Conservation (phyloP, 2,329 filamentous ascomycete genomes). For the Trichophyton simii region DNA sequence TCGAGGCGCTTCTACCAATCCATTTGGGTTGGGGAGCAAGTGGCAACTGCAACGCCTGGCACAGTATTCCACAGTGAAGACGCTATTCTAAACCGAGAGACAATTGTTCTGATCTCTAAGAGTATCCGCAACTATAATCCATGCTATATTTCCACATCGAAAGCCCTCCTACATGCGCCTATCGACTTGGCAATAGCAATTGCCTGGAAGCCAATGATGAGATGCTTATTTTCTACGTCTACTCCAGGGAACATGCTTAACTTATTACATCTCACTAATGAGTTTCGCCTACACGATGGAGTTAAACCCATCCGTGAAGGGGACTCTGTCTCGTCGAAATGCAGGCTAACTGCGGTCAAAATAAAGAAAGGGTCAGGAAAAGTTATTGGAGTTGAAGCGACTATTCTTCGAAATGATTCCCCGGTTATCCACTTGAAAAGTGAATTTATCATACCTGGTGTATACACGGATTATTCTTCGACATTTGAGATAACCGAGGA, state of each 20-base stretch:
- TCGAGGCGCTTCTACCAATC: neutral
- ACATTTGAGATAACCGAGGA: conserved; percentile 89
- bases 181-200: conserved; percentile 99
- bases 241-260: conserved; percentile 95
- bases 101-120: conserved; percentile 37
- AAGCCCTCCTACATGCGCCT: conserved; percentile 51
- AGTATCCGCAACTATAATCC: neutral
- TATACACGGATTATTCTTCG: conserved; percentile 88
- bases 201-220: conserved; percentile 97
- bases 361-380: conserved; percentile 37
- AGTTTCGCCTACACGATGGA: conserved; percentile 46
- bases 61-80: neutral
- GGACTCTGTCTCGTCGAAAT: neutral
- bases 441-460: conserved; percentile 91
- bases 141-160: neutral
- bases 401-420: conserved; percentile 69
- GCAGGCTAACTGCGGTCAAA: neutral
- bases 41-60: neutral
- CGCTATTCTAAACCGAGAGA: neutral
- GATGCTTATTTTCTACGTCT: conserved; percentile 92
- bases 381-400: conserved; percentile 99
- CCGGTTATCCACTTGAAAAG: conserved; percentile 97
- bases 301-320: neutral
- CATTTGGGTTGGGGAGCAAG: neutral
- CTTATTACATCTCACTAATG: conserved; percentile 91